Percentiles rank a stretch among this genome's conserved stretches.
Conservation (phyloP, 2,329 filamentous ascomycete genomes). For the Trichoderma sp. region DNA sequence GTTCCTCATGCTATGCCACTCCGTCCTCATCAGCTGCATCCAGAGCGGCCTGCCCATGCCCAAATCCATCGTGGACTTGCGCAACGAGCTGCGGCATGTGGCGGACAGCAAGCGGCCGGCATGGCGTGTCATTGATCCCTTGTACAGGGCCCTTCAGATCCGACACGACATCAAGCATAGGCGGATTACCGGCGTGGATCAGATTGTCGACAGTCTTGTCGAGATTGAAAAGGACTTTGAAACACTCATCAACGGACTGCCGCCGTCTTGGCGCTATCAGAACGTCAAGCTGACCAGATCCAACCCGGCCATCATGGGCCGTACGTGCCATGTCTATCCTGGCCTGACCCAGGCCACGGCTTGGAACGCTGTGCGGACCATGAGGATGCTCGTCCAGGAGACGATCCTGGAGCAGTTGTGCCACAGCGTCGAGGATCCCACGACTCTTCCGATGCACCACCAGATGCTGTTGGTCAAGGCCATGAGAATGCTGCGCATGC, state of each 20-base stretch:
- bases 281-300: slow-evolving; percentile 37
- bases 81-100: slow-evolving; percentile 39
- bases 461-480: slow-evolving; percentile 37
- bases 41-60: slow-evolving; percentile 49
- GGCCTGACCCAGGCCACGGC: slow-evolving; percentile 44
- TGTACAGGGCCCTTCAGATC: slow-evolving; percentile 45
- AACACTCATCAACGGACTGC: slow-evolving; percentile 37
- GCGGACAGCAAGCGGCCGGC: slow-evolving; percentile 38
- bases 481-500: slow-evolving; percentile 37
- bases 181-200: slow-evolving; percentile 34
- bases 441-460: slow-evolving; percentile 30
- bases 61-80: slow-evolving; percentile 44
- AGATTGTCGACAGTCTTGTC: slow-evolving; percentile 37
- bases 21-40: slow-evolving; percentile 50
- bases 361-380: slow-evolving; percentile 48
- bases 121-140: slow-evolving; percentile 43
- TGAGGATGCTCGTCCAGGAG: slow-evolving; percentile 47
- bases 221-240: slow-evolving; percentile 44
- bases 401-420: slow-evolving; percentile 45
- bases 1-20: slow-evolving; percentile 53
- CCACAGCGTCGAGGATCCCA: slow-evolving; percentile 30
- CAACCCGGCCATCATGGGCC: slow-evolving; percentile 42
- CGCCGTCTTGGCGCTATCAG: slow-evolving; percentile 42
- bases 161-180: slow-evolving; percentile 45
- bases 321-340: slow-evolving; percentile 45